Evolutionary conservation across 305 asterid species (phyloP).

Genomic region (Fraxinus xanthoxyloides): DNA sequence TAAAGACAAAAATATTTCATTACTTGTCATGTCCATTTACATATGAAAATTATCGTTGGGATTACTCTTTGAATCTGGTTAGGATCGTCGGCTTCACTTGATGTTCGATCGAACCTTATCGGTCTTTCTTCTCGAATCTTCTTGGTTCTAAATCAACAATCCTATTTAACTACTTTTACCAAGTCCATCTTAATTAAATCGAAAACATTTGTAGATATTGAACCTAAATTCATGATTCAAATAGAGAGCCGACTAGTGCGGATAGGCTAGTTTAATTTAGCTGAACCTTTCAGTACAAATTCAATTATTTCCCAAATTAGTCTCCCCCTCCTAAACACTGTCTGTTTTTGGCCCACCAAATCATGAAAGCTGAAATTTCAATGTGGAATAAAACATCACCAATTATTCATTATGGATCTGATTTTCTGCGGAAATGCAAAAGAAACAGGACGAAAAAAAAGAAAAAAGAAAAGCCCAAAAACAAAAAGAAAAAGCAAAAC

Average conservation of each 20-base stretch:
- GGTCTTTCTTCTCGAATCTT: background rate
- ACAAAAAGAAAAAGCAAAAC: conserved; percentile 25
- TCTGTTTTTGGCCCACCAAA: background rate
- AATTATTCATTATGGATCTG: background rate
- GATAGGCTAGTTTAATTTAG: background rate
- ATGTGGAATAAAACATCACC: background rate
- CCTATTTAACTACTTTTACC: background rate
- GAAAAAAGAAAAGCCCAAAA: conserved; percentile 23
- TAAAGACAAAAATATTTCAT: background rate
- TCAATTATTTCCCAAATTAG: background rate
- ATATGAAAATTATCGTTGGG: background rate
- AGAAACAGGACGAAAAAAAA: conserved; percentile 11
- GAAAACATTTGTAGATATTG: background rate
- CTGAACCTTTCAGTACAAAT: background rate
- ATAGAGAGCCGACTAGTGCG: background rate
- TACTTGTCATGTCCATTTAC: background rate
- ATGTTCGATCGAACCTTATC: background rate
- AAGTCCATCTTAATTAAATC: background rate
- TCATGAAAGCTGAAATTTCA: conserved; percentile 2
- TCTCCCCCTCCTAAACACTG: background rate
- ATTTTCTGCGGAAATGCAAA: conserved; percentile 13
- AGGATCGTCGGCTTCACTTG: background rate
- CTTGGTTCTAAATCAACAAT: background rate
- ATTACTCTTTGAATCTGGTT: background rate
- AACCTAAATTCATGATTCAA: background rate